phyloP scores from a whole-genome alignment of 306 rosid genomes.

The Acacia crassicarpa region DNA sequence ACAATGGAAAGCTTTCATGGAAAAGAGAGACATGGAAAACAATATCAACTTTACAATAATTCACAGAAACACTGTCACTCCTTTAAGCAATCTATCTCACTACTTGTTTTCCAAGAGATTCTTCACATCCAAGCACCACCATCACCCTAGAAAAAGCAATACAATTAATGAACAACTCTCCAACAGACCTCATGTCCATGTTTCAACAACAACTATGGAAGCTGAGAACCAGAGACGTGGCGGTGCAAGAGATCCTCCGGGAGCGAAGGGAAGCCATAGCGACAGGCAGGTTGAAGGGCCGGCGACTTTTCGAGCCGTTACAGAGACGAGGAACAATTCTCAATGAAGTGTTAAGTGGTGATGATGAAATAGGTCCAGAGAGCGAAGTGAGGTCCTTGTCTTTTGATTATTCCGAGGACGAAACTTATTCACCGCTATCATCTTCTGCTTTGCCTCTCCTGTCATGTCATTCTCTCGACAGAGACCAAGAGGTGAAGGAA shows the following conservation, averaged over 20 bases:
- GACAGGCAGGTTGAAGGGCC: constrained; percentile 50
- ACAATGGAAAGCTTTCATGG: constrained; percentile 36
- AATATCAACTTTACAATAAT: constrained; percentile 33
- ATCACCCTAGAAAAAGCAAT: constrained; percentile 2
- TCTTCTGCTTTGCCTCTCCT: constrained; percentile 26
- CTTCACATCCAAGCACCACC: constrained; percentile 40
- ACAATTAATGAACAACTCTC: constrained; percentile 36
- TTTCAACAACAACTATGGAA: constrained; percentile 39
- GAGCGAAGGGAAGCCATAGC: constrained; percentile 48
- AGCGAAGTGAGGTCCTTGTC: constrained; percentile 47
- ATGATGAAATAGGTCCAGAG: constrained; percentile 22
- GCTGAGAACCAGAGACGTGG: constrained; percentile 21
- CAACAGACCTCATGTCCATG: constrained; percentile 47
- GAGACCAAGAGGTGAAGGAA: neutral
- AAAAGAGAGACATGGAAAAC: constrained; percentile 32
- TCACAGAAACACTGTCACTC: constrained; percentile 40
- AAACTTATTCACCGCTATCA: constrained; percentile 3
- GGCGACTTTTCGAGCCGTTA: constrained; percentile 43
- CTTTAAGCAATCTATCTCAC: neutral
- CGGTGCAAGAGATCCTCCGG: constrained; percentile 37
- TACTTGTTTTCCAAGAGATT: neutral
- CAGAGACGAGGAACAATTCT: neutral
- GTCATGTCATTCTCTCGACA: constrained; percentile 4
- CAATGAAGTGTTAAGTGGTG: neutral
- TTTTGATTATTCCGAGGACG: constrained; percentile 15